Base-by-base conservation (phyloP, 2,329 filamentous ascomycete genomes). In the Didymellaceae sp. region DNA sequence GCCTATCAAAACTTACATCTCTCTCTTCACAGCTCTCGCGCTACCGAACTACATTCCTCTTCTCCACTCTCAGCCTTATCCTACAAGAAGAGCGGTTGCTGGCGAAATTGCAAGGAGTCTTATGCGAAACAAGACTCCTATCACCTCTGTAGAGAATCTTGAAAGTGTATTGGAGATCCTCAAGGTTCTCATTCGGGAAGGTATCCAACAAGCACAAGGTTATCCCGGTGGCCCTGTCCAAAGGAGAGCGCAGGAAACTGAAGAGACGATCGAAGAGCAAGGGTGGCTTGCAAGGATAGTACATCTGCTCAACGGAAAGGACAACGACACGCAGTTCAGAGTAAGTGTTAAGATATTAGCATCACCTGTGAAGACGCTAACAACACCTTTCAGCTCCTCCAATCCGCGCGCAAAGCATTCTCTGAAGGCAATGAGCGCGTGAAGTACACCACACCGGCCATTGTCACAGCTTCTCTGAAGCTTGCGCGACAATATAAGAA, bases 261-360 rank as follows among this genome's bases (percentile, higher is more conserved):
- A 99, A 55, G 95, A 99, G 77, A 97, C 93, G 0, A 86, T 97
- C 66, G 93, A 99, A 74, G 94, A 99, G 76, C 94, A 99, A 78
- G 94, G 94, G 42, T 97, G 91, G 91, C 81, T 99, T 45, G 94
- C 94, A 26, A 84, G 94, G 62, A 87, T 99, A 67, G 86, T 97
- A 14, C 94, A 99, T 75, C 79, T 97, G 47, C 84, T 99, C 43
- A 82, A 90, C 49, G 89, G 86, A 34, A 81, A 90, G 26, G 85
- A 95, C 69, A 97, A 97, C 66, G 91, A 96, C 63, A 95, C 88
- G 0, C 94, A 99, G 71, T 94, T 96, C 77, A 91, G 91, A 74
- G 80, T 81, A 73, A 30, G 58, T 37, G 9, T 8, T 28, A 13
- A 6, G 20, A 13, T 18, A 5, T 21, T 18, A 18, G 3, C 10